Evolutionary conservation across 2,329 filamentous ascomycete species (phyloP), one percentile per base, ranked within the genome.

Genomic region (Phyllosticta citrichinensis): DNA sequence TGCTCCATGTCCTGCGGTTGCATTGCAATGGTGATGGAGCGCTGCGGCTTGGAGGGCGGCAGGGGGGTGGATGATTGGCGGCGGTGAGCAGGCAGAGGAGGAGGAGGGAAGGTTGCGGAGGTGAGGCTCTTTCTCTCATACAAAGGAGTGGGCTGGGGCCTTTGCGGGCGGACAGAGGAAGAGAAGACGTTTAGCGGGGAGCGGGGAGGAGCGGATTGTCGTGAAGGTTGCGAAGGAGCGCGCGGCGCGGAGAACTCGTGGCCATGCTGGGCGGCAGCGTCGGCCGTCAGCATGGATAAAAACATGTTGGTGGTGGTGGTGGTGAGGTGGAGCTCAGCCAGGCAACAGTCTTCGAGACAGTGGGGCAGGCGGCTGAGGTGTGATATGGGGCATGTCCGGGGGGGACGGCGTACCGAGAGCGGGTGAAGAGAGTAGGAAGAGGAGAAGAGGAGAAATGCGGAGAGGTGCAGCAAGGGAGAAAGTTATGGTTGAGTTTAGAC

Each of bases 261-360:
- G 65, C 66, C 68, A 64, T 74, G 72, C 66, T 70, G 66, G 56
- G 66, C 64, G 50, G 69, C 69, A 59, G 70, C 66, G 63, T 74
- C 70, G 60, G 72, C 68, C 57, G 71, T 69, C 63, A 74, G 66
- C 69, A 73, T 71, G 66, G 73, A 71, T 64, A 74, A 66, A 66
- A 74, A 67, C 70, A 73, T 75, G 57, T 22, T 40, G 33, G 3
- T 40, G 33, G 11, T 40, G 33, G 3, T 40, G 33, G 33, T 40
- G 9, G 11, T 40, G 33, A 17, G 33, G 33, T 40, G 33, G 33
- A 40, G 60, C 52, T 56, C 33, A 61, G 54, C 53, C 53, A 60
- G 47, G 58, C 40, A 52, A 35, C 52, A 52, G 57, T 35, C 47
- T 52, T 27, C 22, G 20, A 20, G 40, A 30, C 14, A 53, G 40